Evolutionary conservation across 257 asterid genomes (phyloP), one percentile per base, ranked within the genome.

Genomic region (Verbena officinalis): DNA sequence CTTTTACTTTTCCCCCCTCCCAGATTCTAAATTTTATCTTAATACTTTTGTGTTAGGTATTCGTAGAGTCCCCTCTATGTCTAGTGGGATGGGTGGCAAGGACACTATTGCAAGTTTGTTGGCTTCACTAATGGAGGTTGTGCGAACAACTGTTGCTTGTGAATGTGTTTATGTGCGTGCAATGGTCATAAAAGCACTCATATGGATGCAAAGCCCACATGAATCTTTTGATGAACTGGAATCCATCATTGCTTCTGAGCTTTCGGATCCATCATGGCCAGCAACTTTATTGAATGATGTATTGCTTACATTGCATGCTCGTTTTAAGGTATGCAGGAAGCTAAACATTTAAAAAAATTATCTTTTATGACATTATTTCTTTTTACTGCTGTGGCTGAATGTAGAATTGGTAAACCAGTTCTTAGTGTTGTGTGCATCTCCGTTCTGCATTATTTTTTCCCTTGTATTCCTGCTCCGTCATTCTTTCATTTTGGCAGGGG

Each of bases 181-280:
- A 31, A 88, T 88, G 95, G 96, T 94, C 77, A 94, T 94, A 62
- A 94, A 94, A 82, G 95, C 99, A 3, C 80, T 94, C 72, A 87
- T 94, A 84, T 94, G 99, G 99, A 94, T 94, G 96, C 99, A 94
- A 88, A 94, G 97, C 78, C 97, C 99, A 30, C 78, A 86, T 49
- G 99, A 94, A 64, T 84, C 95, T 56, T 94, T 94, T 75, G 99
- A 88, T 78, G 99, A 94, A 80, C 81, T 94, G 67, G 91, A 83
- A 83, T 84, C 96, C 67, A 94, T 94, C 62, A 94, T 94, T 64
- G 99, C 95, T 56, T 88, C 99, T 48, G 99, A 94, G 80, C 95
- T 94, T 24, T 86, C 96, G 5, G 99, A 94, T 62, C 97, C 99
- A 62, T 80, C 95, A 23, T 90, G 99, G 99, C 95, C 99, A 40